phyloP scores from a whole-genome alignment of 2,329 filamentous ascomycete genomes.

The Calonectria crousiana region DNA sequence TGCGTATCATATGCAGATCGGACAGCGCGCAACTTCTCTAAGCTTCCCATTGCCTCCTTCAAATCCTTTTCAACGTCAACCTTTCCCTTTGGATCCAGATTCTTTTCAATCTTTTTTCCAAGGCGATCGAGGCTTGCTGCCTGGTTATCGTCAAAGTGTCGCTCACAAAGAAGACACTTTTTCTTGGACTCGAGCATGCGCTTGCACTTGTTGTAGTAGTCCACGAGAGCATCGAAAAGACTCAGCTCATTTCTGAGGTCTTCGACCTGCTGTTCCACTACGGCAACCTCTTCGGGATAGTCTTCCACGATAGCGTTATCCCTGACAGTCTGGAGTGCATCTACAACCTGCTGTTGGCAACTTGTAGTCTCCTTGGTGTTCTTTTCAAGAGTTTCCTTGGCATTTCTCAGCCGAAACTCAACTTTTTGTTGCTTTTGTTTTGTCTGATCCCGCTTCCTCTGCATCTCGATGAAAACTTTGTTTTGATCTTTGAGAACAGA shows the following conservation, averaged over 20 bases:
- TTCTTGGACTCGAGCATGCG: conserved; percentile 75
- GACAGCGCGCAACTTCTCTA: conserved; percentile 72
- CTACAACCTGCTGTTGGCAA: conserved; percentile 69
- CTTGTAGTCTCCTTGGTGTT: conserved; percentile 72
- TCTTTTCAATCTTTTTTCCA: conserved; percentile 74
- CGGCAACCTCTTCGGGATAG: conserved; percentile 63
- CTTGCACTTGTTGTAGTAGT: conserved; percentile 79
- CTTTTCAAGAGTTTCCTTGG: conserved; percentile 73
- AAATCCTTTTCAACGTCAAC: conserved; percentile 72
- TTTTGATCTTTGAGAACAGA: conserved; percentile 68
- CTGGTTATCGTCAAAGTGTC: conserved; percentile 73
- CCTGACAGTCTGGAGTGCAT: conserved; percentile 59
- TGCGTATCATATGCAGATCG: conserved; percentile 81
- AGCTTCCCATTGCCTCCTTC: conserved; percentile 60
- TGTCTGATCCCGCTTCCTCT: conserved; percentile 77
- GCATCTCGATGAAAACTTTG: conserved; percentile 71
- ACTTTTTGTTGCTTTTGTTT: conserved; percentile 81
- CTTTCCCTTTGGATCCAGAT: conserved; percentile 72
- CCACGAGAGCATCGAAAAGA: conserved; percentile 75
- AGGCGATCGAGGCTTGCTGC: conserved; percentile 72
- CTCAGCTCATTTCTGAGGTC: conserved; percentile 75
- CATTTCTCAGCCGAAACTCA: conserved; percentile 77
- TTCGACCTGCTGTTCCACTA: conserved; percentile 69
- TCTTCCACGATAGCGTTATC: conserved; percentile 64
- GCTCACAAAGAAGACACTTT: conserved; percentile 81